Percentiles rank a stretch among this genome's conserved stretches.
phyloP scores from a whole-genome alignment of 202 grass and related monocot species.

The Zoysia matrella region DNA sequence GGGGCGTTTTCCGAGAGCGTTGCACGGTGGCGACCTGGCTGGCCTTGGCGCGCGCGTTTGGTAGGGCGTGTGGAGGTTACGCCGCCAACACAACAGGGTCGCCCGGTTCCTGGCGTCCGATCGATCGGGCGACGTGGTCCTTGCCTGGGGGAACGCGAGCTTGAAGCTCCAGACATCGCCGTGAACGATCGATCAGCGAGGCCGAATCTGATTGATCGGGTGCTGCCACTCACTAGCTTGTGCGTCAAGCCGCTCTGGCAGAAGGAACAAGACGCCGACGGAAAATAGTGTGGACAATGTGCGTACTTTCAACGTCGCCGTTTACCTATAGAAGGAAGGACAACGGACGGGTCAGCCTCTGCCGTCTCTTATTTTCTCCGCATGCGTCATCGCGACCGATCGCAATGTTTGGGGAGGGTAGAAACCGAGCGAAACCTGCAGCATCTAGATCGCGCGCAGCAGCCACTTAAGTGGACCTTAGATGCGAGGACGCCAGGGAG shows the following conservation, averaged over 20 bases:
- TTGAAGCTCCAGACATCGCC: background rate
- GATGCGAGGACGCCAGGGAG: background rate
- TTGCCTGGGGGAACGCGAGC: background rate
- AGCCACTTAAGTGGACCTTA: background rate
- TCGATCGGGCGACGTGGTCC: background rate
- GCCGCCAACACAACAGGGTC: background rate
- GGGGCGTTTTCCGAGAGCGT: background rate
- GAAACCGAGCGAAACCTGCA: background rate
- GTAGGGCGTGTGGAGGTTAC: background rate
- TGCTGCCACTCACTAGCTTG: background rate
- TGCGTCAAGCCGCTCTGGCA: background rate
- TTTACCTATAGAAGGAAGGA: background rate
- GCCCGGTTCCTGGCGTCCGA: background rate
- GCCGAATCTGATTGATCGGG: background rate
- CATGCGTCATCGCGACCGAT: background rate
- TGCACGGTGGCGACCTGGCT: background rate
- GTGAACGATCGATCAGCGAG: background rate
- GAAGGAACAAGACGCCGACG: background rate
- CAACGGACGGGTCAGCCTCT: background rate
- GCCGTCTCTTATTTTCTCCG: background rate
- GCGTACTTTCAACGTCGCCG: background rate
- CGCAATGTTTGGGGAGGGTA: conserved; percentile 3
- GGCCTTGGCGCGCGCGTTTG: conserved; percentile 1
- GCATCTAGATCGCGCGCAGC: background rate
- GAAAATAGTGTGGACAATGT: background rate